These are phyloP conservation scores for Colletotrichum sp. DNA, from an alignment of 2,329 filamentous ascomycete genomes.

Conservation along the genomic window DNA sequence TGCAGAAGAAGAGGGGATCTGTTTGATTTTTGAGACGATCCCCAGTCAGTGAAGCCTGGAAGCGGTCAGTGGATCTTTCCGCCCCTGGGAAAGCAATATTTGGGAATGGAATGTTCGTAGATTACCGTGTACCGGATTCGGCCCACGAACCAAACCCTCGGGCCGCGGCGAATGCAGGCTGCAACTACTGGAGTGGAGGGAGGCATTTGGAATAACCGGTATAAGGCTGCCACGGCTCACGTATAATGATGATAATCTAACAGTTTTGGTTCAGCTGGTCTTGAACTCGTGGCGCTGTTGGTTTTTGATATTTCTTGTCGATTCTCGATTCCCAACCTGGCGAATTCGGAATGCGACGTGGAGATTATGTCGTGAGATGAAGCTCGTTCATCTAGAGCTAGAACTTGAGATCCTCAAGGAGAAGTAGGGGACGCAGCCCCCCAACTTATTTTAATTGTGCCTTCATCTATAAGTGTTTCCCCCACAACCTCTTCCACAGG, in stretches of 20 bases:
- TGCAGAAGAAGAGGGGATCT: no score
- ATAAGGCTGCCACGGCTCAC: neutral
- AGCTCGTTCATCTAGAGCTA: neutral
- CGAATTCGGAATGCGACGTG: neutral
- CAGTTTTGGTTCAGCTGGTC: neutral
- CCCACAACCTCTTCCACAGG: neutral
- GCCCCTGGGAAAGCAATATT: neutral
- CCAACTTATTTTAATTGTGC: neutral
- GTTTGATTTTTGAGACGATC: neutral
- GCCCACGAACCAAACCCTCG: neutral
- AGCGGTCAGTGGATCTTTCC: neutral
- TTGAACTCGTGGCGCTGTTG: neutral
- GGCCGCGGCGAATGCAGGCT: neutral
- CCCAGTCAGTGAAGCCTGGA: neutral
- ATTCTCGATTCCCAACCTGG: neutral
- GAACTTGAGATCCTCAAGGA: neutral
- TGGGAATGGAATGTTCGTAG: neutral
- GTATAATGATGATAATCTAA: neutral
- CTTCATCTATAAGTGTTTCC: neutral
- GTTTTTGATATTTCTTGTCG: neutral
- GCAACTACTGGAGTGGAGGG: neutral
- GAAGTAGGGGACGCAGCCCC: neutral
- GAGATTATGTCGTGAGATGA: neutral
- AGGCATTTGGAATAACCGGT: neutral
- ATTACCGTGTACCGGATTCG: neutral